Percentiles rank a stretch among this genome's conserved stretches.
These are phyloP conservation scores for Fraxinus baroniana DNA, from an alignment of 305 asterid genomes.

Conservation along the genomic window DNA sequence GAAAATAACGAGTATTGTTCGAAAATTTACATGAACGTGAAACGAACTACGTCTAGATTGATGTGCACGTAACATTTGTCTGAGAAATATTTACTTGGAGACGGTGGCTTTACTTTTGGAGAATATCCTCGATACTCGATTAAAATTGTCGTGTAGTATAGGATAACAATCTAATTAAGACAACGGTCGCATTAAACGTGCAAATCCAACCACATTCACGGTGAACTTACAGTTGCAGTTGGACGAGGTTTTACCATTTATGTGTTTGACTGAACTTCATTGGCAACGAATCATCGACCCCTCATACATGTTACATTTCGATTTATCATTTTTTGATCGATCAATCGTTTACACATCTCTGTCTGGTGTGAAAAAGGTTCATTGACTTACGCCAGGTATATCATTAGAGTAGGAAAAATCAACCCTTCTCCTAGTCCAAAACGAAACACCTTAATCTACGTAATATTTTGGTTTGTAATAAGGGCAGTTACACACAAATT, in stretches of 20 bases:
- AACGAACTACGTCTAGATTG: no score
- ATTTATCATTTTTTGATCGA: no score
- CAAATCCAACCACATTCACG: not conserved
- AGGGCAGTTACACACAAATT: not conserved
- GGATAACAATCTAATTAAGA: no score
- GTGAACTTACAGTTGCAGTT: not conserved
- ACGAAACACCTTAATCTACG: not conserved
- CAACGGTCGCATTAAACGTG: no score
- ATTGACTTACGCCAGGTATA: not conserved
- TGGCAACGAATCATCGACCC: not conserved
- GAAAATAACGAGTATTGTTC: not conserved
- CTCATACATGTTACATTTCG: not conserved
- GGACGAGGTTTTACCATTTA: not conserved
- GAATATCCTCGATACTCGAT: no score
- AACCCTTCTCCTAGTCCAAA: not conserved
- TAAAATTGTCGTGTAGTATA: no score
- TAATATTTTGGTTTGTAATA: not conserved
- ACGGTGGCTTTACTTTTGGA: no score
- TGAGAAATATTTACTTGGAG: no score
- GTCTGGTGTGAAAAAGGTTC: not conserved
- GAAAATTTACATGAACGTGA: not conserved
- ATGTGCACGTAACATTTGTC: no score
- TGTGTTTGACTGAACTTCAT: not conserved
- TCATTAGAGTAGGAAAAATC: not conserved
- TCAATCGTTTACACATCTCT: not conserved